These are phyloP conservation scores for Penicillium sp. DNA, from an alignment of 2,329 filamentous ascomycete species.

Conservation along the genomic window DNA sequence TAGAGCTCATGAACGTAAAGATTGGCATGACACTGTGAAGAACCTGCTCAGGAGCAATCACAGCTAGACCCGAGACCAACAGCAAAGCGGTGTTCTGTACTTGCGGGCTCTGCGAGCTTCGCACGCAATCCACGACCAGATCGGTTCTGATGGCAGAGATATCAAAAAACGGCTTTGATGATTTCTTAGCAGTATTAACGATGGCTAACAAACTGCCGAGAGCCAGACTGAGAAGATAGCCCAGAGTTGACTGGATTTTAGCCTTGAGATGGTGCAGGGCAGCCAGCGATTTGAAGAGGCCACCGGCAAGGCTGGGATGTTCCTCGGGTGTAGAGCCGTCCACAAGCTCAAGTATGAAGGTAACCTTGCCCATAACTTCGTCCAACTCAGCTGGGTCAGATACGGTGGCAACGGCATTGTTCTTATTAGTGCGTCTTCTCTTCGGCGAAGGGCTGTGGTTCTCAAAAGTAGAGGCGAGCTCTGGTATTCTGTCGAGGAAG, in stretches of 20 bases:
- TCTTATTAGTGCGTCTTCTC: slow-evolving; percentile 72
- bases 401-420: slow-evolving; percentile 60
- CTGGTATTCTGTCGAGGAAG: slow-evolving; percentile 71
- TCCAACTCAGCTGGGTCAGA: slow-evolving; percentile 62
- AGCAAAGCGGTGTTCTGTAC: slow-evolving; percentile 90
- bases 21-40: slow-evolving; percentile 98
- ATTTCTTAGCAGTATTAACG: slow-evolving; percentile 65
- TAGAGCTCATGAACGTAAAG: slow-evolving; percentile 96
- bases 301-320: slow-evolving; percentile 70
- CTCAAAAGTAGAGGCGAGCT: slow-evolving; percentile 64
- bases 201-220: slow-evolving; percentile 79
- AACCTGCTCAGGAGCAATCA: slow-evolving; percentile 83
- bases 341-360: slow-evolving; percentile 82
- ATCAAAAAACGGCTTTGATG: slow-evolving; percentile 57
- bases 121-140: slow-evolving; percentile 87
- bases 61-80: slow-evolving; percentile 79
- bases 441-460: slow-evolving; percentile 71
- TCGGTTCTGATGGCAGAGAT: slow-evolving; percentile 79
- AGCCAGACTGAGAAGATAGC: slow-evolving; percentile 83
- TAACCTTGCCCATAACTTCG: slow-evolving; percentile 68
- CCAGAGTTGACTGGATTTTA: slow-evolving; percentile 77
- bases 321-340: slow-evolving; percentile 72
- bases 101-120: slow-evolving; percentile 84
- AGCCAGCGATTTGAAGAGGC: slow-evolving; percentile 78
- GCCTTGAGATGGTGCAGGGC: slow-evolving; percentile 81